Evolutionary conservation across 2,329 filamentous ascomycete genomes (phyloP), one percentile per base, ranked within the genome.

Genomic region (Arthrobotrys pseudoclavata): DNA sequence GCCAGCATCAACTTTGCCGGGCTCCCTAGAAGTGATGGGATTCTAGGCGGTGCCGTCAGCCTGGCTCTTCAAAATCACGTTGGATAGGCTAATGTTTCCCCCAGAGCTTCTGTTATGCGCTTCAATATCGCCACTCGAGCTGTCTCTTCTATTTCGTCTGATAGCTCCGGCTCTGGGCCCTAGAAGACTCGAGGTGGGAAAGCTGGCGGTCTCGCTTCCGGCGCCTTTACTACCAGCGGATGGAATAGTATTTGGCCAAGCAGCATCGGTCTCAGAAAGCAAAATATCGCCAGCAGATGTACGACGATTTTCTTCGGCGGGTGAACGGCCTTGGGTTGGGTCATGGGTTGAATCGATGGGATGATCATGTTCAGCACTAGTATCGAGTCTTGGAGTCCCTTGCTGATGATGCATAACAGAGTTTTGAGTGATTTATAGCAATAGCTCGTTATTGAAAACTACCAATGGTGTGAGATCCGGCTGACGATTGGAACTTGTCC

Each of bases 301-400:
- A 52, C 61, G 61, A 15, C 61, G 42, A 24, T 37, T n/a, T 64
- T 64, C 61, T 64, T 64, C 61, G 61, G 26, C 4, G 34, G 40
- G 26, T 15, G 61, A 64, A 40, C 61, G 61, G 29, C 61, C 61
- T 26, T 64, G 61, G 13, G 61, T 64, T 64, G 42, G 61, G 29
- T 64, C 13, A 52, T 64, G 61, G 61, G 61, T 64, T 64, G 45
- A 40, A 64, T 64, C 61, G 40, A 52, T 64, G 26, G 45, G 22
- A 34, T 64, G 61, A 34, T 48, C 29, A 18, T 64, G 61, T 64
- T 50, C 61, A 9, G 61, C 61, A 26, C 61, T 64, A 7, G 61
- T 64, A 37, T 64, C 61, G 12, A 64, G n/a, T 20, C 1, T 64
- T 24, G 61, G 42, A 7, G 15, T 64, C 61, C 52, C 24, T 42